These are phyloP conservation scores for Fusarium succisae DNA, from an alignment of 2,329 filamentous ascomycete species.

Conservation along the genomic window DNA sequence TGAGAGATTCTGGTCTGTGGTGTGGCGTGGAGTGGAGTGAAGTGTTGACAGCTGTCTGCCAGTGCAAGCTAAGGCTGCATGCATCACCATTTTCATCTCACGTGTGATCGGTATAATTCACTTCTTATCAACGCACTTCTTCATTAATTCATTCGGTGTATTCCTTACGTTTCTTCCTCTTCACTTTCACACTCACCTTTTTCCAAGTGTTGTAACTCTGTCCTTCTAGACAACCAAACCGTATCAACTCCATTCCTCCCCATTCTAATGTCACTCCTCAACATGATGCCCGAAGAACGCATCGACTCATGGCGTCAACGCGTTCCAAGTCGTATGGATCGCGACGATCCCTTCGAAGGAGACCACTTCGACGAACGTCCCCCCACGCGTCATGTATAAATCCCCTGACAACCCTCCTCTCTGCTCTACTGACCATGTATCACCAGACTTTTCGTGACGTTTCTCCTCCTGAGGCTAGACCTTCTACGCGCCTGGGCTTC, in stretches of 20 bases:
- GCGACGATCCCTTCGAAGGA: constrained; percentile 49
- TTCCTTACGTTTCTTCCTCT: neutral
- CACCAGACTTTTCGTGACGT: constrained; percentile 40
- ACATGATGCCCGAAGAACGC: constrained; percentile 21
- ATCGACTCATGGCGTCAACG: constrained; percentile 49
- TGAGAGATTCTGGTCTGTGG: accelerated
- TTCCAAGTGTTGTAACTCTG: neutral
- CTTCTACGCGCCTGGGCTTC: constrained; percentile 43
- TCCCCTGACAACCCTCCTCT: accelerated
- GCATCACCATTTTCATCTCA: neutral
- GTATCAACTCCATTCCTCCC: neutral
- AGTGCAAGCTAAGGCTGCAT: neutral
- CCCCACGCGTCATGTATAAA: constrained; percentile 44
- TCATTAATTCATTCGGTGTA: neutral
- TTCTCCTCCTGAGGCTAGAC: constrained; percentile 24
- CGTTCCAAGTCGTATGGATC: constrained; percentile 48
- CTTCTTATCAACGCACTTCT: too few species aligned
- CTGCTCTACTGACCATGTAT: neutral
- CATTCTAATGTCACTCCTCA: constrained; percentile 1
- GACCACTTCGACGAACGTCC: constrained; percentile 47
- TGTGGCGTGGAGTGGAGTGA: too few species aligned
- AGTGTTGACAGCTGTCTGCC: constrained; percentile 24
- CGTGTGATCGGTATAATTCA: neutral
- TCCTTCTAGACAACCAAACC: neutral
- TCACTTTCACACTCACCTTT: neutral